phyloP scores from a whole-genome alignment of 2,329 filamentous ascomycete species.

The Aspergillus cejpii region DNA sequence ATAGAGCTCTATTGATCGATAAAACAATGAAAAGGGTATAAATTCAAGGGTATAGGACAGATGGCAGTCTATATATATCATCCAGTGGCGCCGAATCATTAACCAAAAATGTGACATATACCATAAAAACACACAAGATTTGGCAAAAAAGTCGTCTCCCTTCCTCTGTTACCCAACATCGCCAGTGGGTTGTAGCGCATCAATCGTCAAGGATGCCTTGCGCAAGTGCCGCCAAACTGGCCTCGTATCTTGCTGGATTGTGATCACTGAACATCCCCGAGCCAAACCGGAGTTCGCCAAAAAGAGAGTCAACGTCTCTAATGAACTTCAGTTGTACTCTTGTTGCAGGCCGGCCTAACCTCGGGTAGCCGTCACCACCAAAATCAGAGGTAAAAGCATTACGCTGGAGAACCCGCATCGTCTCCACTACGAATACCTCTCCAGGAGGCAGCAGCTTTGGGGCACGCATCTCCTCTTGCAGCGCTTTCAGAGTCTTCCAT shows the following conservation, averaged over 20 bases:
- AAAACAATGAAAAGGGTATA: not conserved
- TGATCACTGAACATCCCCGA: conserved; percentile 70
- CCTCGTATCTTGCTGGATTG: conserved; percentile 67
- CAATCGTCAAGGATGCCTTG: conserved; percentile 41
- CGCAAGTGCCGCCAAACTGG: conserved; percentile 56
- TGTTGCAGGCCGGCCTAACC: conserved; percentile 59
- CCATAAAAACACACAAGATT: not conserved
- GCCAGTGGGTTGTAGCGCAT: conserved; percentile 9
- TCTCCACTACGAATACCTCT: conserved; percentile 68
- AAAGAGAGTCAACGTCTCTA: conserved; percentile 61
- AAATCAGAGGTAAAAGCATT: conserved; percentile 53
- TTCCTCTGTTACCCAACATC: not conserved
- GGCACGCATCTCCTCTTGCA: conserved; percentile 62
- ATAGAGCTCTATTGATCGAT: not conserved
- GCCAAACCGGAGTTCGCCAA: conserved; percentile 64
- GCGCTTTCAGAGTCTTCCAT: conserved; percentile 57
- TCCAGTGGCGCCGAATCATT: not conserved
- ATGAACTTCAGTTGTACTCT: conserved; percentile 65
- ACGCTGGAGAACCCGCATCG: conserved; percentile 58
- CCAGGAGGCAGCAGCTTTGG: conserved; percentile 67
- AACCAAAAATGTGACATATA: not conserved
- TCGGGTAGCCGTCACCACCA: conserved; percentile 38
- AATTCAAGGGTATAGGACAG: not conserved
- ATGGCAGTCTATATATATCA: not conserved
- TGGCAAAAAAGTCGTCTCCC: not conserved